Evolutionary conservation across 495 filamentous ascomycete genomes (phyloP).

Genomic region (Hapsidospora chrysogenum): DNA sequence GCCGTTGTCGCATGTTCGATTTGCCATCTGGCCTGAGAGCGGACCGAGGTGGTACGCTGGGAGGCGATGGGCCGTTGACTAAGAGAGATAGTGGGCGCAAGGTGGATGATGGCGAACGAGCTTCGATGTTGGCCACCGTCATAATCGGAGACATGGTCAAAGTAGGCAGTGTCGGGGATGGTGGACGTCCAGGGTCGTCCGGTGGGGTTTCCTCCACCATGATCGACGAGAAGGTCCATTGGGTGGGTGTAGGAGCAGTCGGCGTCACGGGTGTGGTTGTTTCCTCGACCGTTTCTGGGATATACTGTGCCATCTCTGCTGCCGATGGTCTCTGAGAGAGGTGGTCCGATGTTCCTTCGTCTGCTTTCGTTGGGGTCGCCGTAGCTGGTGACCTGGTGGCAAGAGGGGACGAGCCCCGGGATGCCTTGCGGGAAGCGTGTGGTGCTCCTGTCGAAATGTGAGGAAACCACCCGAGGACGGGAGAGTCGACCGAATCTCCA

Average conservation of each 20-base stretch:
- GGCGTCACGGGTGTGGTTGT: not conserved
- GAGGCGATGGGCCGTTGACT: not conserved
- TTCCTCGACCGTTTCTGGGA: not conserved
- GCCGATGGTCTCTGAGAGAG: no score
- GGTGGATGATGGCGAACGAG: not conserved
- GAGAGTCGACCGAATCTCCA: slow-evolving; percentile 7
- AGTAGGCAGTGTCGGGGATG: no score
- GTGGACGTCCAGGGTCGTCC: not conserved
- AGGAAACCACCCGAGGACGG: slow-evolving; percentile 8
- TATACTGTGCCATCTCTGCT: no score
- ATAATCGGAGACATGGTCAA: not conserved
- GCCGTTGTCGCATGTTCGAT: not conserved
- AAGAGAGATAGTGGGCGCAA: not conserved
- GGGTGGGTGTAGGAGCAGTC: not conserved
- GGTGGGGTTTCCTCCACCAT: not conserved
- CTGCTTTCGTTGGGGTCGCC: no score
- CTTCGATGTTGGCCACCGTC: not conserved
- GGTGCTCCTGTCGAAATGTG: no score
- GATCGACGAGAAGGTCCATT: not conserved
- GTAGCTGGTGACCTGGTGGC: no score
- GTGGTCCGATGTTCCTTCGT: no score
- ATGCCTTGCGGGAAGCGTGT: no score
- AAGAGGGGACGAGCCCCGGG: no score
- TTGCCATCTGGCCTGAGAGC: not conserved
- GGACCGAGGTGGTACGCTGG: not conserved